Evolutionary conservation across 2,329 filamentous ascomycete species (phyloP), one percentile per base, ranked within the genome.

Genomic region (Diaporthe sp.): DNA sequence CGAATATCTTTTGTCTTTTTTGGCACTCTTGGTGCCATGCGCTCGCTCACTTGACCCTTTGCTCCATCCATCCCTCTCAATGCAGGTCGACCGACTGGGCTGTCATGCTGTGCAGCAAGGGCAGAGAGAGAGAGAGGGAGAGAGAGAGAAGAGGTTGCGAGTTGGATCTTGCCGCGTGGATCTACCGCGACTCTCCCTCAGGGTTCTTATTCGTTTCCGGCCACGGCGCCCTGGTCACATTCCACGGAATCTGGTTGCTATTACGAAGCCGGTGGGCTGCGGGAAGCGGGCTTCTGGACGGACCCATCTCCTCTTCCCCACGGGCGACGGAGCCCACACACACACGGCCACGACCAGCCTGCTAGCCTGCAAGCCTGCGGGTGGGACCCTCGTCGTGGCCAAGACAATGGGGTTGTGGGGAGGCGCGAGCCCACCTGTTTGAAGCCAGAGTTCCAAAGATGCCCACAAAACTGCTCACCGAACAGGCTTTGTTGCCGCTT

Each of bases 361-460:
- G 61, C 58, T 55, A 28, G 65, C 34, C 55, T 39, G 61, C 58
- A 69, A 28, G 65, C 34, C 65, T 67, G 71, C n/a, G n/a, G 58
- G 42, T 62, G 70, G 58, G 70, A 34, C 58, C 70, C 70, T n/a
- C 22, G n/a, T 59, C 17, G 31, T 62, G 70, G 58, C 58, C 70
- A 55, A 73, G 58, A 73, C 42, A 51, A 72, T 65, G 70, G 70
- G 70, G 58, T 73, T 73, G 70, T 73, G 70, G 70, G 71, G 71
- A 57, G 71, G 46, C 12, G 7, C 46, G 46, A 69, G 65, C 49
- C 65, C 65, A 69, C 49, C 34, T 69, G 49, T 69, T 69, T 69
- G 65, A 69, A 39, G 49, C 46, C 49, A 69, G 37, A 39, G 25
- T 39, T 10, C 62, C 44, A 25, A 51, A 53, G 39, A 68, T 19